These are phyloP conservation scores for Mucor circinelloides DNA, from an alignment of 371 early-diverging fungal species.

Conservation along the genomic window DNA sequence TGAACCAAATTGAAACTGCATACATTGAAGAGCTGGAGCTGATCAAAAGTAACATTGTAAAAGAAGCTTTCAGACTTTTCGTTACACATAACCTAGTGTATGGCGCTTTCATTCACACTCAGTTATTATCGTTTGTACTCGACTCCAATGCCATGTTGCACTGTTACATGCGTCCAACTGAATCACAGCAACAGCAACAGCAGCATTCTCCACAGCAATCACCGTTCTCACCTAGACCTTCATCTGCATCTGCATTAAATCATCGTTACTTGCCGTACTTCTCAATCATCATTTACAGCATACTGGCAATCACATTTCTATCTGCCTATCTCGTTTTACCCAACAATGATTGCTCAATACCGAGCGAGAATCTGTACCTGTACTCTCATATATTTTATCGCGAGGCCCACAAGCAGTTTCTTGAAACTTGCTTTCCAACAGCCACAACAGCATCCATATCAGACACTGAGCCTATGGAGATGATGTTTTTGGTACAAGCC, in stretches of 20 bases:
- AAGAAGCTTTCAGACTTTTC: constrained; percentile 17
- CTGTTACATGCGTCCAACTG: background rate
- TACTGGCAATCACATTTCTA: constrained; percentile 35
- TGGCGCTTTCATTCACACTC: constrained; percentile 28
- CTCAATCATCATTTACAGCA: constrained; percentile 24
- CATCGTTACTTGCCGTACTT: constrained; percentile 5
- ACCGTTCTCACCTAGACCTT: background rate
- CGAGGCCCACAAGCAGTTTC: constrained; percentile 36
- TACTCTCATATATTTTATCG: constrained; percentile 26
- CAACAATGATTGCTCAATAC: background rate
- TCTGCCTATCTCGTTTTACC: constrained; percentile 34
- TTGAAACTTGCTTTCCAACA: constrained; percentile 23
- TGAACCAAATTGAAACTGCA: background rate
- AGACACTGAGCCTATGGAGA: background rate
- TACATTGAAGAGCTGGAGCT: background rate
- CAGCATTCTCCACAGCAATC: background rate
- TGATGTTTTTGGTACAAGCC: constrained; percentile 18
- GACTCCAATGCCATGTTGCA: constrained; percentile 6
- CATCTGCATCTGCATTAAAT: background rate
- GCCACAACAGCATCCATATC: background rate
- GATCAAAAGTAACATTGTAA: background rate
- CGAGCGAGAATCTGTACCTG: background rate
- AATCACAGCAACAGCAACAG: background rate
- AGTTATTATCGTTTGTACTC: constrained; percentile 4
- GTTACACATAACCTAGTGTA: constrained; percentile 37